Percentiles rank a stretch among this genome's conserved stretches.
Evolutionary conservation across 2,329 filamentous ascomycete genomes (phyloP).

Genomic region (Neofusicoccum sp.): DNA sequence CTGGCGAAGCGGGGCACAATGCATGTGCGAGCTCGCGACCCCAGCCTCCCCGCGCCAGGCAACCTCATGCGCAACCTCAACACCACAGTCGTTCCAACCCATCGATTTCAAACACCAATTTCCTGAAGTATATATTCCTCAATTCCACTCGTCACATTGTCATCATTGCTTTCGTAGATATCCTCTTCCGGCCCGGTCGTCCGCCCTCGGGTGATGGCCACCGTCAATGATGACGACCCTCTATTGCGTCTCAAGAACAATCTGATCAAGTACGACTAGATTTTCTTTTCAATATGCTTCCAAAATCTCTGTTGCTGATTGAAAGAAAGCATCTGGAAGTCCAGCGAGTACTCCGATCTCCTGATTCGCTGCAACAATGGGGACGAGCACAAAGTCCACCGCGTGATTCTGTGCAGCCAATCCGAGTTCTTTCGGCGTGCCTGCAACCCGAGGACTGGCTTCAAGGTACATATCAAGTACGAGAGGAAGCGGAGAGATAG

Average conservation of each 20-base stretch:
- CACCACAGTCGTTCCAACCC: neutral
- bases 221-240: conserved; percentile 9
- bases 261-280: conserved; percentile 8
- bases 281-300: neutral
- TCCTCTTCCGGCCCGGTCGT: neutral
- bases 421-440: conserved; percentile 15
- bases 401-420: conserved; percentile 13
- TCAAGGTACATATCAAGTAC: conserved; percentile 17
- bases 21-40: neutral
- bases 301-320: neutral
- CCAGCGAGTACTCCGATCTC: conserved; percentile 18
- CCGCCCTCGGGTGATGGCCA: conserved; percentile 16
- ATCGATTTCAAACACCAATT: neutral
- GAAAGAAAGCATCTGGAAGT: conserved; percentile 5
- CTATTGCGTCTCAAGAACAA: conserved; percentile 15
- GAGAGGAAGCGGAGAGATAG: neutral
- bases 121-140: neutral
- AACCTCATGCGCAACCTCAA: neutral
- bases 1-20: conserved; percentile 9
- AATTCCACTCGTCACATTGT: neutral
- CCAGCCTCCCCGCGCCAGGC: conserved; percentile 8
- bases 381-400: conserved; percentile 15
- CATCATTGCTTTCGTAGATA: neutral
- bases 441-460: conserved; percentile 8
- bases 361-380: conserved; percentile 17